These are phyloP conservation scores for Nicotiana paniculata DNA, from an alignment of 257 asterid genomes.

Conservation along the genomic window DNA sequence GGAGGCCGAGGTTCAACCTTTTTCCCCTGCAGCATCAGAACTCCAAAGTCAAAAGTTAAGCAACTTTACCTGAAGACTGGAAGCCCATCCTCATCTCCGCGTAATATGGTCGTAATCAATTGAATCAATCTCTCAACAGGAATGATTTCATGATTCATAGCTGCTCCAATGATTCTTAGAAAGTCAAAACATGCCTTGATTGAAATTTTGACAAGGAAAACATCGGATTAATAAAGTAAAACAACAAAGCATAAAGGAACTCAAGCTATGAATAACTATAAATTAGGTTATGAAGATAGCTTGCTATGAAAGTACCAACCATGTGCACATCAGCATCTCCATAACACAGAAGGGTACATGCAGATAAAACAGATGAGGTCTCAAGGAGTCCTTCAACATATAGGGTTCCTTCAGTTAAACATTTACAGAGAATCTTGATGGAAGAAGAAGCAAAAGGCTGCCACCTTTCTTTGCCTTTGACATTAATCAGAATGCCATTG, in stretches of 20 bases:
- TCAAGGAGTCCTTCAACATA: slow-evolving; percentile 84
- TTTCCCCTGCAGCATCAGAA: background rate
- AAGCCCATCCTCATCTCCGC: slow-evolving; percentile 43
- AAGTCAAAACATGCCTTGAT: slow-evolving; percentile 95
- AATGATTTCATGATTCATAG: slow-evolving; percentile 46
- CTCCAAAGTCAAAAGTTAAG: slow-evolving; percentile 6
- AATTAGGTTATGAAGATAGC: slow-evolving; percentile 10
- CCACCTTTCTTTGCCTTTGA: slow-evolving; percentile 68
- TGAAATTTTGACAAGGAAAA: slow-evolving; percentile 14
- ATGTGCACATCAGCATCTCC: slow-evolving; percentile 81
- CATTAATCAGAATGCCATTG: slow-evolving; percentile 58
- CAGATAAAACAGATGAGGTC: slow-evolving; percentile 55
- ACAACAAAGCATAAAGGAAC: background rate
- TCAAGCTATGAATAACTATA: background rate
- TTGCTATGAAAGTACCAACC: slow-evolving; percentile 39
- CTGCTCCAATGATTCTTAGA: slow-evolving; percentile 61
- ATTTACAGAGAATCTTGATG: slow-evolving; percentile 72
- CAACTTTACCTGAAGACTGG: slow-evolving; percentile 57
- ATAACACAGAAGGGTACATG: slow-evolving; percentile 66
- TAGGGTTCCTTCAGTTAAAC: slow-evolving; percentile 81
- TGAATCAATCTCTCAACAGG: slow-evolving; percentile 65
- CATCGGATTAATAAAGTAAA: slow-evolving; percentile 1
- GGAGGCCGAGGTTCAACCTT: background rate
- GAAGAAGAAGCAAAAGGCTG: slow-evolving; percentile 67
- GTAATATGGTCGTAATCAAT: slow-evolving; percentile 50